Evolutionary conservation across 495 filamentous ascomycete species (phyloP).

Genomic region (Penicillium mononematosum): DNA sequence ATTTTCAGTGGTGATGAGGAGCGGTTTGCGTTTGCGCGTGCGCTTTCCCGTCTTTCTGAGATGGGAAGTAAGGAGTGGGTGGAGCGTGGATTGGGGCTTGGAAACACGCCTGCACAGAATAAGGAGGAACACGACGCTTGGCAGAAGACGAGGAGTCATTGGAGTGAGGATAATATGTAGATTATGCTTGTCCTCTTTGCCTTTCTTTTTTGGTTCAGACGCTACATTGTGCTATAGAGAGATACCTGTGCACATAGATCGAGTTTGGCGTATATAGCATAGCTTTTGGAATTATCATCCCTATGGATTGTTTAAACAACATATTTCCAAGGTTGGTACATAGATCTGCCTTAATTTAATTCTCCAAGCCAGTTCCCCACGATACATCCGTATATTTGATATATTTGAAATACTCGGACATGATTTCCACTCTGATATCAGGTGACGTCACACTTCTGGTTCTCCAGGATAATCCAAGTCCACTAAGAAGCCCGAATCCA

Average conservation of each 20-base stretch:
- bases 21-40: conserved; percentile 90
- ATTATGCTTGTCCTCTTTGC: not conserved
- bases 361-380: no score
- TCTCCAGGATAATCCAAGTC: not conserved
- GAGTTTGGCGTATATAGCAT: conserved; percentile 5
- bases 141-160: conserved; percentile 62
- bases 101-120: conserved; percentile 55
- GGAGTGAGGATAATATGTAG: conserved; percentile 74
- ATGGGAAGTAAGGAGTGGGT: conserved; percentile 97
- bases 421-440: conserved; percentile 6
- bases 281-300: not conserved
- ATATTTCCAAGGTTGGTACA: not conserved
- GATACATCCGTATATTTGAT: no score
- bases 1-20: conserved; percentile 97
- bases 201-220: not conserved
- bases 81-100: conserved; percentile 81
- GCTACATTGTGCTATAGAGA: conserved; percentile 9
- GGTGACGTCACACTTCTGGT: conserved; percentile 15
- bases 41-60: conserved; percentile 77
- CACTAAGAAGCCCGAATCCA: conserved; percentile 2
- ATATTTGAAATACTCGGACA: not conserved
- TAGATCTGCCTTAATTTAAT: not conserved
- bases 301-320: not conserved
- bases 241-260: conserved; percentile 10
- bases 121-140: conserved; percentile 63